These are phyloP conservation scores for Lyophyllum semitale DNA, from an alignment of 768 basidiomycete species.

Conservation along the genomic window DNA sequence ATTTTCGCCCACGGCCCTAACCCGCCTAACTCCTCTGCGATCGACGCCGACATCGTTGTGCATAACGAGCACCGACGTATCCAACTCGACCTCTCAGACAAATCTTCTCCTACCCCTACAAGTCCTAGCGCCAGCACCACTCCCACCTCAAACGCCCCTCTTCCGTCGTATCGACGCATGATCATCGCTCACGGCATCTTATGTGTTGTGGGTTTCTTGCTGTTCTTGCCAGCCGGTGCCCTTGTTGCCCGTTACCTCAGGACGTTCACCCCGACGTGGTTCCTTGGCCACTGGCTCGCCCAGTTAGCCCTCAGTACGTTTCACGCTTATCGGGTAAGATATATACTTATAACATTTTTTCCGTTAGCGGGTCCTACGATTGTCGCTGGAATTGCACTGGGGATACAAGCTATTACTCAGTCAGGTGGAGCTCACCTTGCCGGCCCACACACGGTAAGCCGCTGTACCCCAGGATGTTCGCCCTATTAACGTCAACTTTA, in stretches of 20 bases:
- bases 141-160: constrained; percentile 32
- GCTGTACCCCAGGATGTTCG: not conserved
- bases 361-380: constrained; percentile 44
- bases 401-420: constrained; percentile 40
- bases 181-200: constrained; percentile 58
- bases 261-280: constrained; percentile 53
- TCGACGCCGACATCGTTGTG: constrained; percentile 44
- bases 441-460: constrained; percentile 48
- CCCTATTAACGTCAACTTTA: constrained; percentile 19
- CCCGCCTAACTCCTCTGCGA: constrained; percentile 47
- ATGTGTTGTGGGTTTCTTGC: constrained; percentile 49
- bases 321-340: not conserved
- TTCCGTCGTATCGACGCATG: constrained; percentile 47
- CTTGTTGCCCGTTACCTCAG: constrained; percentile 56
- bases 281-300: constrained; percentile 49
- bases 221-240: constrained; percentile 54
- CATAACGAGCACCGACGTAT: constrained; percentile 48
- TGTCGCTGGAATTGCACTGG: constrained; percentile 44
- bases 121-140: constrained; percentile 19
- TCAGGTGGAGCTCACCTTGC: constrained; percentile 38
- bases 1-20: constrained; percentile 62
- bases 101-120: constrained; percentile 22
- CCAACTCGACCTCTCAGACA: constrained; percentile 50
- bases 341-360: constrained; percentile 13
- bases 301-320: constrained; percentile 50